phyloP scores from a whole-genome alignment of 352 stramenopile genomes.

The Pythium plurisporium region DNA sequence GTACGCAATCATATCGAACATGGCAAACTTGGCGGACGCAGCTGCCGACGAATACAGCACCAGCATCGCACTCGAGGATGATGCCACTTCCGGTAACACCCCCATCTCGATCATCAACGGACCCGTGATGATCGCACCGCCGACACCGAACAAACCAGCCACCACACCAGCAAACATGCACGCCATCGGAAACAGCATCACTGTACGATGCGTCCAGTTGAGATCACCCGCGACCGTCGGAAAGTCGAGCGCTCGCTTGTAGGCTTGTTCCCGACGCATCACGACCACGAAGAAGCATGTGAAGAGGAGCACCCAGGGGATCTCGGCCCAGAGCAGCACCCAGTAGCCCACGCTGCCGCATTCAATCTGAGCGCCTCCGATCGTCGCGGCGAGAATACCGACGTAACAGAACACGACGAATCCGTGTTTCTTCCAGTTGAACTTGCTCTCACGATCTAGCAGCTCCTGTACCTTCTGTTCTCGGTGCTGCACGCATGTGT shows the following conservation, averaged over 20 bases:
- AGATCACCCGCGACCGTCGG: constrained; percentile 38
- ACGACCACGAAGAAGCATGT: constrained; percentile 26
- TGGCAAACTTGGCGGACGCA: constrained; percentile 43
- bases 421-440: constrained; percentile 16
- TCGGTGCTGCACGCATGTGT: not conserved
- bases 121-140: constrained; percentile 49
- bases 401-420: constrained; percentile 16
- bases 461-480: not conserved
- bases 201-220: constrained; percentile 35
- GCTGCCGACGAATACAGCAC: constrained; percentile 50
- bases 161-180: constrained; percentile 41
- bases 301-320: constrained; percentile 50
- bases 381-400: constrained; percentile 18
- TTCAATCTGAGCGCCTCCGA: constrained; percentile 20
- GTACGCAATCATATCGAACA: constrained; percentile 49
- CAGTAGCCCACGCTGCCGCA: constrained; percentile 44
- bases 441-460: not conserved
- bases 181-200: constrained; percentile 32
- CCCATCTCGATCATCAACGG: constrained; percentile 59
- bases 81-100: constrained; percentile 46
- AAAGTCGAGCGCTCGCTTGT: constrained; percentile 39
- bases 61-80: constrained; percentile 41
- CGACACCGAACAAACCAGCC: constrained; percentile 49
- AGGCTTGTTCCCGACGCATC: constrained; percentile 32
- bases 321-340: constrained; percentile 37